phyloP scores from a whole-genome alignment of 139 green algal species.

The Penium margaritaceum region DNA sequence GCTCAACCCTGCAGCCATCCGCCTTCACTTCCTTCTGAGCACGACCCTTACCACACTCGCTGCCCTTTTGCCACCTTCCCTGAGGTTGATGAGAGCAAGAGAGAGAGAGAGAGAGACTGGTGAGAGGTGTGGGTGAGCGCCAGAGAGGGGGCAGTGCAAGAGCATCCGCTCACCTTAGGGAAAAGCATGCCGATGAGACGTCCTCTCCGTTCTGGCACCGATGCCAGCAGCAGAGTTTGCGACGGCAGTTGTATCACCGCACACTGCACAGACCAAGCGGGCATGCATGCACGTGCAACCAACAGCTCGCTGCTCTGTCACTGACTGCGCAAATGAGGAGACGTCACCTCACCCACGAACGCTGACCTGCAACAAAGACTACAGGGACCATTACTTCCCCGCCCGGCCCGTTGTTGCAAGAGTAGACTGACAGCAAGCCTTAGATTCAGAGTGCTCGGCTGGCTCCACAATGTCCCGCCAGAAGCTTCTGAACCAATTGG shows the following conservation, averaged over 20 bases:
- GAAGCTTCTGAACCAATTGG: too few relatives aligned
- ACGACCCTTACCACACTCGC: too few relatives aligned
- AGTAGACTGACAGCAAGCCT: background rate
- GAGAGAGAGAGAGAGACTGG: too few relatives aligned
- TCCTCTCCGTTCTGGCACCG: background rate
- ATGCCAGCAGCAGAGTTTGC: slow-evolving; percentile 18
- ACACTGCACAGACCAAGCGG: too few relatives aligned
- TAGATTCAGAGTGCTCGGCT: background rate
- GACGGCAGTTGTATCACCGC: slow-evolving; percentile 28
- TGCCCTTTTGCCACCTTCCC: too few relatives aligned
- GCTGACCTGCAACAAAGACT: background rate
- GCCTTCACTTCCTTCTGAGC: too few relatives aligned
- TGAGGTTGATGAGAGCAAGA: too few relatives aligned
- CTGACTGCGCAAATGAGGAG: background rate
- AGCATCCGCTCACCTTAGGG: slow-evolving; percentile 32
- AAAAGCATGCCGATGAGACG: slow-evolving; percentile 36
- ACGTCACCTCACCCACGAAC: background rate
- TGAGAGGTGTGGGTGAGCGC: too few relatives aligned
- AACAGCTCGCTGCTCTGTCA: background rate
- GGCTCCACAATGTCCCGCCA: too few relatives aligned
- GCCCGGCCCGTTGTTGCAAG: background rate
- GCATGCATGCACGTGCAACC: background rate
- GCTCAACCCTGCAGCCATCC: too few relatives aligned
- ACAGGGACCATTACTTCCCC: background rate
- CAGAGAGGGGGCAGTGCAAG: too few relatives aligned